These are phyloP conservation scores for Serendipita sp. DNA, from an alignment of 768 basidiomycete genomes.

Conservation along the genomic window DNA sequence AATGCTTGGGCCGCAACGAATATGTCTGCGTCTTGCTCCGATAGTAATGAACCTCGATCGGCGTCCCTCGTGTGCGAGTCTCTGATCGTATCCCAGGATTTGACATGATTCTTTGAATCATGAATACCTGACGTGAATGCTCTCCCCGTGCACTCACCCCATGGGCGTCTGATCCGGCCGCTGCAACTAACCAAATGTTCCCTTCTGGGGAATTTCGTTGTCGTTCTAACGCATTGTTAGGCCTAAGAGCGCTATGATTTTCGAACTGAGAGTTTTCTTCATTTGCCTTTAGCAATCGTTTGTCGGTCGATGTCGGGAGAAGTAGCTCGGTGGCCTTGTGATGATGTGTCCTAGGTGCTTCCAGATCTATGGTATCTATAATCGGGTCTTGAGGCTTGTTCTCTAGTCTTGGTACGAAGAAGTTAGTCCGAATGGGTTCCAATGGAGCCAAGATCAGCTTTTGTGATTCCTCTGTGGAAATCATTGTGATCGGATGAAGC, in stretches of 20 bases:
- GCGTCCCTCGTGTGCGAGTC: not conserved
- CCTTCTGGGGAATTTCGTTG: not conserved
- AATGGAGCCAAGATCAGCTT: not conserved
- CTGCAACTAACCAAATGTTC: not conserved
- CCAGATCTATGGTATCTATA: constrained; percentile 31
- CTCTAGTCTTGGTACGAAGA: constrained; percentile 49
- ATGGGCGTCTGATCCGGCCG: not conserved
- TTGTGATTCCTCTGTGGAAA: too few species aligned
- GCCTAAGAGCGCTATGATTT: not conserved
- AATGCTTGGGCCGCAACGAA: constrained; percentile 43
- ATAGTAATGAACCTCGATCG: constrained; percentile 29
- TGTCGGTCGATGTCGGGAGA: not conserved
- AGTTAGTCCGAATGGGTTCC: constrained; percentile 21
- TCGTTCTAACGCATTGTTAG: not conserved
- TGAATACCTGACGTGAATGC: not conserved
- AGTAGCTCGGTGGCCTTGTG: not conserved
- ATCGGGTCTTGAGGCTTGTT: constrained; percentile 69
- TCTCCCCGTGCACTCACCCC: not conserved
- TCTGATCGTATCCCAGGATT: not conserved
- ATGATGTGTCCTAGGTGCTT: not conserved
- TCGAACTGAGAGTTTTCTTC: not conserved
- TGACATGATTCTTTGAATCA: not conserved
- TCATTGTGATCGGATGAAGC: too few species aligned
- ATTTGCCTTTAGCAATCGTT: not conserved
- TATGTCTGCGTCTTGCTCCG: constrained; percentile 42